Evolutionary conservation across 306 rosid genomes (phyloP), one percentile per base, ranked within the genome.

Genomic region (Casuarina glauca): DNA sequence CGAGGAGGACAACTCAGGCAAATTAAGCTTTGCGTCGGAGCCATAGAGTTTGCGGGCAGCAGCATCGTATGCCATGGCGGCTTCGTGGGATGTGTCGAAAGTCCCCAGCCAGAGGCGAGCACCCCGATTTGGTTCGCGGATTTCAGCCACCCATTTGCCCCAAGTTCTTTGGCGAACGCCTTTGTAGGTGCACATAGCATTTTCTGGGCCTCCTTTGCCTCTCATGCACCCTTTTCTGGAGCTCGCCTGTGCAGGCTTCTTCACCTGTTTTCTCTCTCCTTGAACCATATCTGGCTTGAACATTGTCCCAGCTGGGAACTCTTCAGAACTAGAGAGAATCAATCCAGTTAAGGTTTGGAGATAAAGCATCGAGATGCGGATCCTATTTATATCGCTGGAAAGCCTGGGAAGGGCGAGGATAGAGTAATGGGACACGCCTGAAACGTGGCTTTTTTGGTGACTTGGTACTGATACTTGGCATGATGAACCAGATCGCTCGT

Each of bases 91-190:
- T 2, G 95, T 89, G 5, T 87, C 89, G 13, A 94, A 94, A 2
- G 98, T 94, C 15, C 98, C 98, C 2, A 94, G 88, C 98, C 98
- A 92, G 68, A 94, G 97, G 2, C 97, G 90, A 8, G 95, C 92
- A 6, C 98, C 98, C 0, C 98, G 91, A 9, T 92, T 92, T 52
- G 97, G 98, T 60, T 92, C 98, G 0, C 98, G 96, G 76, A 92
- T 92, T 76, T 94, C 98, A 43, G 97, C 98, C 19, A 94, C 98
- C 98, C 98, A 94, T 82, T 92, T 94, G 0, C 98, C 98, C 98
- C 98, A 94, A 0, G 98, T 92, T 70, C 98, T 84, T 79, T 94
- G 98, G 1, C 98, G 84, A 6, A 94, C 98, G 2, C 98, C 98
- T 42, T 90, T 94, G 89, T 82, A 94, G 73, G 93, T 82, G 89